Percentiles rank a stretch among this genome's conserved stretches.
phyloP scores from a whole-genome alignment of 2,329 filamentous ascomycete genomes.

The Alternaria gaisen region DNA sequence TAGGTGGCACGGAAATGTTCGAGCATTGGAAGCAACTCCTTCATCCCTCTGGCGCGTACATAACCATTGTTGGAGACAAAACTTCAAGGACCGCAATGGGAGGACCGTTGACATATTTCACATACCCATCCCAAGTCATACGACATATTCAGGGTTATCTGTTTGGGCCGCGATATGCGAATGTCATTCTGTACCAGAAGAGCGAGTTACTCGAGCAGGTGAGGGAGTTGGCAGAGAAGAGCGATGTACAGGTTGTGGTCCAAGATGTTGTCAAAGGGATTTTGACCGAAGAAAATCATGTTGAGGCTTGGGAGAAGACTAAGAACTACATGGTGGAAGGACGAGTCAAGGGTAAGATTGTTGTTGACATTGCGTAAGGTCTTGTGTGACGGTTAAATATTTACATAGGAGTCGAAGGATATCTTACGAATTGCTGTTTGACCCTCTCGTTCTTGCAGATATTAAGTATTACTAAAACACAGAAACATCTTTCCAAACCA shows the following conservation, averaged over 20 bases:
- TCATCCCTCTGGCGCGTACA: conserved; percentile 52
- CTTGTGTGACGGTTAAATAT: not conserved
- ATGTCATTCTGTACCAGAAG: conserved; percentile 34
- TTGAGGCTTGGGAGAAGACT: conserved; percentile 35
- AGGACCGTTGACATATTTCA: conserved; percentile 46
- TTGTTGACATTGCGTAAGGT: conserved; percentile 27
- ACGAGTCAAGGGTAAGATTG: conserved; percentile 43
- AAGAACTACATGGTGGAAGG: conserved; percentile 38
- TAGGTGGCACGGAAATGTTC: conserved; percentile 61
- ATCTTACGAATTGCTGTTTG: not conserved
- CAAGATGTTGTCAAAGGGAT: conserved; percentile 42
- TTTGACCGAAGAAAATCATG: conserved; percentile 26
- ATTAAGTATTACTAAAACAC: not conserved
- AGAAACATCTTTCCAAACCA: not conserved
- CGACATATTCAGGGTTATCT: conserved; percentile 34
- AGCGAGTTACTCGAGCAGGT: conserved; percentile 37
- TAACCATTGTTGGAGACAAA: conserved; percentile 53
- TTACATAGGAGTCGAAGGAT: not conserved
- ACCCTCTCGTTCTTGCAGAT: not conserved
- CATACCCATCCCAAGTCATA: conserved; percentile 37
- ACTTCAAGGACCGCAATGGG: conserved; percentile 52
- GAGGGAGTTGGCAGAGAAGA: conserved; percentile 31
- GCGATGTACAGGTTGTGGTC: conserved; percentile 33
- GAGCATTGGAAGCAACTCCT: conserved; percentile 35
- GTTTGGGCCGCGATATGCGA: conserved; percentile 42